Base-by-base conservation (phyloP, 2,329 filamentous ascomycete genomes). In the Massarina eburnea region DNA sequence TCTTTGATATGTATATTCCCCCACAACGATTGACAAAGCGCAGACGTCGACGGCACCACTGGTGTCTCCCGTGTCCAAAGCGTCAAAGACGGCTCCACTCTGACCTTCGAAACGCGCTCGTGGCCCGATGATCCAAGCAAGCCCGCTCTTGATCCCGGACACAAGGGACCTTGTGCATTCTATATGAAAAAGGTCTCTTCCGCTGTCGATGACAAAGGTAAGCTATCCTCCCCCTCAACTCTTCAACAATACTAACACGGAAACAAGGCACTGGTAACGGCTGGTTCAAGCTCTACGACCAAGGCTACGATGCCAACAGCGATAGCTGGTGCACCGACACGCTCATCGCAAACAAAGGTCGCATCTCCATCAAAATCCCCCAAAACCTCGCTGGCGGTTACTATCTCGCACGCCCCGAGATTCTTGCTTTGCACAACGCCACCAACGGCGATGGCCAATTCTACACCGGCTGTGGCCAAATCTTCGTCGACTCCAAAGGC, bases 241-340 rank as follows among this genome's bases (percentile, higher is more conserved):
- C 18, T 17, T 20, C 19, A 20, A 3, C 19, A 44, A 9, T 15
- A 38, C 48, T 55, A 42, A 57, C 39, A 22, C n/a, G 5, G 9
- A 4, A 9, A 32, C 14, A 19, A 60, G 63, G 41, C 39, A 50
- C 77, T 19, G 86, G 86, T 4, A 71, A 76, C 40, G 86, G 86
- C 30, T 91, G 87, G 88, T 88, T 91, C 77, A 90, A 90, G 76
- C 80, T 91, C 62, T 89, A 79, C 75, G 80, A 88, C 46, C 78
- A 85, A 41, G 85, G 84, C 36, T 88, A 86, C 68, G 76, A 87
- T 57, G 64, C 71, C 4, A 55, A 64, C 4, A 73, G 74, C 1
- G 66, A 73, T 21, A 73, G 81, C 63, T 91, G 86, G 85, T 89
- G 87, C 69, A 85, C 83, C 3, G 81, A 88, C 61, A 82, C 81